phyloP scores from a whole-genome alignment of 352 stramenopile species.

The Globisporangium camurandrum region DNA sequence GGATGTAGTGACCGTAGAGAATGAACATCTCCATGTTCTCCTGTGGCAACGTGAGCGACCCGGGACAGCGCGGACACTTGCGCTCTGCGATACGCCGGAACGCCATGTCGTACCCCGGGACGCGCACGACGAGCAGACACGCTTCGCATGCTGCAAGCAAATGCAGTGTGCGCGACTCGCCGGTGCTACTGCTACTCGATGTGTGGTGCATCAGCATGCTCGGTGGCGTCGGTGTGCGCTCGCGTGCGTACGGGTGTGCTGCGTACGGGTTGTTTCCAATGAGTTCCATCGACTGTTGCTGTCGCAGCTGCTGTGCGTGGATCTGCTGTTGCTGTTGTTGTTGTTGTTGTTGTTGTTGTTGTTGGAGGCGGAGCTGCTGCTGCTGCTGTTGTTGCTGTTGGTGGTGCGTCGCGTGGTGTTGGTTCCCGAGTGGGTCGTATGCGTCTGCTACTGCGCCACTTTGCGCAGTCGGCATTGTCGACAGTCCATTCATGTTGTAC shows the following conservation, averaged over 20 bases:
- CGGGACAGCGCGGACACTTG: conserved; percentile 62
- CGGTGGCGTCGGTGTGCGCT: conserved; percentile 12
- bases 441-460: neutral
- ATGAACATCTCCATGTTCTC: conserved; percentile 86
- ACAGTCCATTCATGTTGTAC: conserved; percentile 1
- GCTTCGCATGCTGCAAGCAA: conserved; percentile 66
- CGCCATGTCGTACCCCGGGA: conserved; percentile 72
- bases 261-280: conserved; percentile 12
- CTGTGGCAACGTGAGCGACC: conserved; percentile 55
- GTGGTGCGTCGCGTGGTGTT: conserved; percentile 7
- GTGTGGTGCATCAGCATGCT: conserved; percentile 10
- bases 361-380: conserved; percentile 10
- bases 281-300: conserved; percentile 10
- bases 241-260: conserved; percentile 8
- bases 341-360: conserved; percentile 6
- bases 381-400: neutral
- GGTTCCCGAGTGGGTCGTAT: conserved; percentile 5
- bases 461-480: neutral
- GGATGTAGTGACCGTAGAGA: conserved; percentile 76
- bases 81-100: conserved; percentile 73
- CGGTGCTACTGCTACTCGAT: neutral
- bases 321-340: conserved; percentile 4
- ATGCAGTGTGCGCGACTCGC: conserved; percentile 39
- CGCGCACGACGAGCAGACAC: conserved; percentile 60
- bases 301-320: neutral